A percentile compares a stretch with the other conserved stretches of the same genome.
phyloP scores from a whole-genome alignment of 2,329 filamentous ascomycete species.

The Scedosporium dehoogii region DNA sequence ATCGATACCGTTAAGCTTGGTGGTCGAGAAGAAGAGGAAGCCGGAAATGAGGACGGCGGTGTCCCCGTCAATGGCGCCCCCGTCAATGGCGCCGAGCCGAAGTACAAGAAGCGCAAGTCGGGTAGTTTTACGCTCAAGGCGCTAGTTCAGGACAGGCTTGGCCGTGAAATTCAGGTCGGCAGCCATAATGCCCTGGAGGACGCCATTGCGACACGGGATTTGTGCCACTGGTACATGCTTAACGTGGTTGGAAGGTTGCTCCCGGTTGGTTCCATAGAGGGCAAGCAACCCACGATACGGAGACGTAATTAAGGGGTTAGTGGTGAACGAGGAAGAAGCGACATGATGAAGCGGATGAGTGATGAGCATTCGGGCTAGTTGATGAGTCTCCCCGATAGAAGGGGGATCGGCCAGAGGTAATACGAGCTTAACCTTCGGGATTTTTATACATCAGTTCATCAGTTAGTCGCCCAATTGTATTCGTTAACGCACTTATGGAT shows the following conservation, averaged over 20 bases:
- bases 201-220: conserved; percentile 30
- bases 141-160: conserved; percentile 24
- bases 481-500: too few relatives aligned
- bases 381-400: background rate
- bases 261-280: background rate
- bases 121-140: conserved; percentile 27
- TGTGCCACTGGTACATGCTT: conserved; percentile 27
- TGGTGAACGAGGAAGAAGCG: background rate
- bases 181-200: conserved; percentile 35
- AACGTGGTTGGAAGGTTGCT: conserved; percentile 2
- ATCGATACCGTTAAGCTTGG: background rate
- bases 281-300: background rate
- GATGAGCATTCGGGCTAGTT: background rate
- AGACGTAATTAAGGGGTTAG: too few relatives aligned
- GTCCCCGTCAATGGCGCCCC: conserved; percentile 8
- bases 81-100: conserved; percentile 1
- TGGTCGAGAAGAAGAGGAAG: background rate
- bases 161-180: conserved; percentile 27
- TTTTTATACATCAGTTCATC: too few relatives aligned
- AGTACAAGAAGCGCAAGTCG: background rate
- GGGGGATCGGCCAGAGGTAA: too few relatives aligned
- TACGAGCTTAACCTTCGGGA: too few relatives aligned
- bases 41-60: background rate
- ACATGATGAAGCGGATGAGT: background rate
- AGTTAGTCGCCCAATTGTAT: too few relatives aligned